Conservation (phyloP, 1,139 yeast species). For the Blastobotrys apis region DNA sequence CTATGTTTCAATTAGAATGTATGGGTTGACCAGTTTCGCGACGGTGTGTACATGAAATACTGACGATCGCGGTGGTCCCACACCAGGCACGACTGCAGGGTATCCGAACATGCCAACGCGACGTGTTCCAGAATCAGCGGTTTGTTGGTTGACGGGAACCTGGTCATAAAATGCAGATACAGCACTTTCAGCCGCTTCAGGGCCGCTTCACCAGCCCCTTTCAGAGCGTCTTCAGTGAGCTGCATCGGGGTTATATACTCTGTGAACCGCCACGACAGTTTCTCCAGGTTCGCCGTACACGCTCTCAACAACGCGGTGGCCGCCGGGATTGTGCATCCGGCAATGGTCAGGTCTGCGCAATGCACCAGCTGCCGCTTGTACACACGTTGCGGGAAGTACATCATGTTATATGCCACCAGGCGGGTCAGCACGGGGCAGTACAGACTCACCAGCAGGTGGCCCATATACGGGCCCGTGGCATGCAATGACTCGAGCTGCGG, state of each 20-base stretch:
- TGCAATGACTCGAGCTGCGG: too few relatives aligned
- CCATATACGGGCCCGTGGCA: slow-evolving; percentile 1
- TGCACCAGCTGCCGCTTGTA: too few relatives aligned
- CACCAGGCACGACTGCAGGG: neutral
- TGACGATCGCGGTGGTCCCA: slow-evolving; percentile 6
- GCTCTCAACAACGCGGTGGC: neutral
- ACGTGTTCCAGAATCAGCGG: slow-evolving; percentile 2
- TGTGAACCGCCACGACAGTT: slow-evolving; percentile 2
- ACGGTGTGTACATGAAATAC: slow-evolving; percentile 1
- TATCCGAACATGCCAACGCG: neutral
- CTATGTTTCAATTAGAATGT: neutral
- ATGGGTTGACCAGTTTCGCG: neutral
- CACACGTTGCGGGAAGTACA: too few relatives aligned
- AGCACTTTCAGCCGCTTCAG: too few relatives aligned
- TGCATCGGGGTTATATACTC: too few relatives aligned
- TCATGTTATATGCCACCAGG: too few relatives aligned
- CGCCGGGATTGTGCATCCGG: neutral
- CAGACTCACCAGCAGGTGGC: too few relatives aligned
- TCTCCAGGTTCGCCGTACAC: neutral
- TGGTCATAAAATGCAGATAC: slow-evolving; percentile 2
- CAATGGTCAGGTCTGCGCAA: neutral
- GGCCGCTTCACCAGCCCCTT: too few relatives aligned
- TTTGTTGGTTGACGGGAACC: slow-evolving; percentile 2
- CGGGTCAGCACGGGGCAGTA: too few relatives aligned
- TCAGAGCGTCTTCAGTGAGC: too few relatives aligned